Base-by-base conservation (phyloP, 2,329 filamentous ascomycete genomes). In the Xylariomycetidae sp. region DNA sequence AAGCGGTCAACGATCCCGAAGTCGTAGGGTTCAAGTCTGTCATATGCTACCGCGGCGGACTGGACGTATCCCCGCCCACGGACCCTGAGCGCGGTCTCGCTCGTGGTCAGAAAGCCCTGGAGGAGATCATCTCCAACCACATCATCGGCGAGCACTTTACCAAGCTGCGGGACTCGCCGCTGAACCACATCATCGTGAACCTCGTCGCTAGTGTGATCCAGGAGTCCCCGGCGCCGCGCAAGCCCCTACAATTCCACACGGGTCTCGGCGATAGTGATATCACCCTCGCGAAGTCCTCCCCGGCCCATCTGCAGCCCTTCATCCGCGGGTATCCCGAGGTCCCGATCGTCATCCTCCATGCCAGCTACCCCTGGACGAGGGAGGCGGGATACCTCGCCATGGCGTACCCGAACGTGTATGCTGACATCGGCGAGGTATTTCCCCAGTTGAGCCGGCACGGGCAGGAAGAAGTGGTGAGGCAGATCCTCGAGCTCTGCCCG, bases 11-110 rank as follows among this genome's bases (percentile, higher is more conserved):
- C 1, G 80, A 92, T 50, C 63, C 74, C 0, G 71, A 80, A 13
- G 80, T 94, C 2, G 85, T 77, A 2, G 87, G 75, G 3, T 94
- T 94, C 70, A 92, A 94, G 58, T 85, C 80, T 1, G 78, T 89
- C 30, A 77, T 94, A 35, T 90, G 86, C 60, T 92, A 92, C 55
- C 74, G 86, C 11, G 85, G 80, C 0, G 87, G 87, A 0, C 66
- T 89, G 5, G 73, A 75, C 25, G 66, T 90, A 12, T 62, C 72
- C 0, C 42, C 44, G 2, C 15, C 3, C 4, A 13, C 20, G 7
- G n/a, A n/a, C n/a, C n/a, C n/a, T n/a, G 43, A 50, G n/a, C 53
- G 69, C 6, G 62, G 70, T 33, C 55, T 67, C 1, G 62, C 66
- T 2, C 64, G 49, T 0, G 59, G 62, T 0, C 48, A 64, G 9